Percentiles rank a stretch among this genome's conserved stretches.
Evolutionary conservation across 2,329 filamentous ascomycete genomes (phyloP).

Genomic region (Bipolaris gigantea): DNA sequence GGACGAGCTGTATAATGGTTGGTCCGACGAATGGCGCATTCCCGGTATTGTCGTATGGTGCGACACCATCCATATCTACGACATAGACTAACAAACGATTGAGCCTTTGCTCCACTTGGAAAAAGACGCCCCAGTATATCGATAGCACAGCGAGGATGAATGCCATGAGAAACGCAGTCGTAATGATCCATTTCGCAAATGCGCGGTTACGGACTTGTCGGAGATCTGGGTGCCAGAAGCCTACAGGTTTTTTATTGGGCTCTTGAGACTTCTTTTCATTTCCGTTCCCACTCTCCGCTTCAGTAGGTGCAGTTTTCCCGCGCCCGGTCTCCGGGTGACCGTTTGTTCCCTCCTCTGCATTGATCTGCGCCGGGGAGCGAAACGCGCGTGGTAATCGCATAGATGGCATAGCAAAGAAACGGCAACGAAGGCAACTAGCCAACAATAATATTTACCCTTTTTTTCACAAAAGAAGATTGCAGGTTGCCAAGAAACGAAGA

Average conservation of each 20-base stretch:
- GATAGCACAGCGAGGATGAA: conserved; percentile 62
- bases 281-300: conserved; percentile 11
- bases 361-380: conserved; percentile 16
- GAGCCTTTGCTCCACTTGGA: conserved; percentile 48
- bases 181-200: conserved; percentile 47
- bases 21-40: conserved; percentile 60
- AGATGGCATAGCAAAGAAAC: background rate
- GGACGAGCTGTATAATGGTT: conserved; percentile 51
- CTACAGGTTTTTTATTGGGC: conserved; percentile 43
- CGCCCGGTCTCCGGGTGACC: conserved; percentile 10
- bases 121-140: conserved; percentile 64
- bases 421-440: background rate
- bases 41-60: conserved; percentile 52
- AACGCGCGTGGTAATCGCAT: conserved; percentile 15
- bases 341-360: conserved; percentile 11
- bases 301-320: conserved; percentile 10
- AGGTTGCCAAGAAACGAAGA: background rate
- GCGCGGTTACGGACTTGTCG: conserved; percentile 46
- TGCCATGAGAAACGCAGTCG: conserved; percentile 55
- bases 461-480: background rate
- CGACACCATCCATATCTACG: conserved; percentile 64
- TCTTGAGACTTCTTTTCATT: conserved; percentile 10
- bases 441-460: background rate
- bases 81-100: conserved; percentile 58
- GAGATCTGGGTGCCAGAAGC: conserved; percentile 51